Conservation (phyloP, 2,329 filamentous ascomycete species). For the Ilyonectria sp. region DNA sequence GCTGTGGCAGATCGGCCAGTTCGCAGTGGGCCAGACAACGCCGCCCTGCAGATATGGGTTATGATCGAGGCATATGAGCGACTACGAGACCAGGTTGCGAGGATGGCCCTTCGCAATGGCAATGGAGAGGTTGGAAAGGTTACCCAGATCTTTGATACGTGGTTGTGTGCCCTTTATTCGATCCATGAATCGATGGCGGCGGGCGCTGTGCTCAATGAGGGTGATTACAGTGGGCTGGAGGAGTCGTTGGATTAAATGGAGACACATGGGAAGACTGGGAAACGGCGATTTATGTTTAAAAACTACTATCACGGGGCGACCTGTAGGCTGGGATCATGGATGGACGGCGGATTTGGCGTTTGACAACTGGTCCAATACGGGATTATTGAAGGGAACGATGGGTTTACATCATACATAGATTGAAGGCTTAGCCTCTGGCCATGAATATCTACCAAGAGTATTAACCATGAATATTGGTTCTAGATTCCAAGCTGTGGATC, state of each 20-base stretch:
- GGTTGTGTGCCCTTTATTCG: conserved; percentile 64
- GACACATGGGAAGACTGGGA: not conserved
- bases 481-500: not conserved
- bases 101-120: conserved; percentile 50
- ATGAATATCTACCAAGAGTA: not conserved
- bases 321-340: conserved; percentile 13
- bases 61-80: conserved; percentile 74
- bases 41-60: conserved; percentile 67
- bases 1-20: conserved; percentile 52
- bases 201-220: conserved; percentile 44
- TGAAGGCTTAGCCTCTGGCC: conserved; percentile 5
- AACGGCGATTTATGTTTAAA: not conserved
- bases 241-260: conserved; percentile 43
- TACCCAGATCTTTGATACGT: conserved; percentile 63
- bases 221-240: conserved; percentile 49
- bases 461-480: not conserved
- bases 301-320: conserved; percentile 22
- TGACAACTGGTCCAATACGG: not conserved
- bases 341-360: conserved; percentile 21
- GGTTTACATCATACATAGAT: conserved; percentile 12
- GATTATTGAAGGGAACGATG: conserved; percentile 6
- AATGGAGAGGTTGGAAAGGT: conserved; percentile 52
- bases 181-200: conserved; percentile 58
- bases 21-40: conserved; percentile 51
- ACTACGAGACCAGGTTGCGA: conserved; percentile 62